phyloP scores from a whole-genome alignment of 768 basidiomycete genomes.

The Mycena chlorophos region DNA sequence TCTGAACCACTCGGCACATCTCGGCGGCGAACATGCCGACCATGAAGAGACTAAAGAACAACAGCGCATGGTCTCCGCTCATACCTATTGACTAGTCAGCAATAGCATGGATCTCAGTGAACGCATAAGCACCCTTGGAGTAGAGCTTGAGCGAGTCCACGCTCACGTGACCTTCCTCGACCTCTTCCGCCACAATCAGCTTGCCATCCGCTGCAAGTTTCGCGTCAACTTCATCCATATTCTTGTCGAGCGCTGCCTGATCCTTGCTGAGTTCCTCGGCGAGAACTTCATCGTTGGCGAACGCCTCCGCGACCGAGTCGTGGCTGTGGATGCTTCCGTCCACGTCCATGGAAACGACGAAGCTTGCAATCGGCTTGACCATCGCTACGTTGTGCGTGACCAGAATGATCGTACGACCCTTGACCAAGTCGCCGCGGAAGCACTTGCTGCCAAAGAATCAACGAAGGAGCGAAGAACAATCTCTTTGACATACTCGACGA shows the following conservation, averaged over 20 bases:
- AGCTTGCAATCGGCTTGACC: slow-evolving; percentile 23
- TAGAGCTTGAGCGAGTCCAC: slow-evolving; percentile 38
- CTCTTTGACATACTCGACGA: slow-evolving; percentile 34
- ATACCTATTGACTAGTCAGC: too few relatives aligned
- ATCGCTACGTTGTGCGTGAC: slow-evolving; percentile 38
- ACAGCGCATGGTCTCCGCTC: slow-evolving; percentile 22
- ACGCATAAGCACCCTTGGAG: slow-evolving; percentile 15
- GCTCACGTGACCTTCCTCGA: slow-evolving; percentile 43
- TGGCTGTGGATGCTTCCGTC: slow-evolving; percentile 37
- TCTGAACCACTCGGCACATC: slow-evolving; percentile 13
- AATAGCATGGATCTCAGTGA: too few relatives aligned
- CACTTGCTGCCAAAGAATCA: slow-evolving; percentile 24
- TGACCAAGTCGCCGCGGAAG: slow-evolving; percentile 34
- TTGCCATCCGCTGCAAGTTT: slow-evolving; percentile 22
- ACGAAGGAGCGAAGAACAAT: not conserved
- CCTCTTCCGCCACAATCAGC: slow-evolving; percentile 49
- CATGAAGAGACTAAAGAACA: slow-evolving; percentile 25
- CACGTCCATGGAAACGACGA: slow-evolving; percentile 39
- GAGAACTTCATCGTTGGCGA: slow-evolving; percentile 38
- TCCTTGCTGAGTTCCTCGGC: slow-evolving; percentile 49
- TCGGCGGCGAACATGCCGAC: slow-evolving; percentile 16
- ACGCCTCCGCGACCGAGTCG: slow-evolving; percentile 44
- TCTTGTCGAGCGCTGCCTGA: slow-evolving; percentile 29
- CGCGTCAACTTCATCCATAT: slow-evolving; percentile 21
- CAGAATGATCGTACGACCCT: slow-evolving; percentile 36